phyloP scores from a whole-genome alignment of 129 eudicot genomes.

The Helichrysum umbraculigerum region DNA sequence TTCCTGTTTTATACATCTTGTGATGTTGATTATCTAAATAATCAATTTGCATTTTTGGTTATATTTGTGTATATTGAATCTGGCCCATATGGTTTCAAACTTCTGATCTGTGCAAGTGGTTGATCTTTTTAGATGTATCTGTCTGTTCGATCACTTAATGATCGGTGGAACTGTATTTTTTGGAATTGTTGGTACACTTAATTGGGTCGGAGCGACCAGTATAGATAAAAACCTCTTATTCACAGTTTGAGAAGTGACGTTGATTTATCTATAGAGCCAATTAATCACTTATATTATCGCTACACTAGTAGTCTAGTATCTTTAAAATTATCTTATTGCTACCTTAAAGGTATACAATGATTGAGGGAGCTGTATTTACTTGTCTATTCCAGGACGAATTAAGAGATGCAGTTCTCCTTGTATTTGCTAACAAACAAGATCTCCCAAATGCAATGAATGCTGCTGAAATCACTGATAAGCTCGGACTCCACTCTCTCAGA shows the following conservation, averaged over 20 bases:
- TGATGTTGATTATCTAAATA: not conserved
- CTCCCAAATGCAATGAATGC: slow-evolving; percentile 83
- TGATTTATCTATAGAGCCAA: not conserved
- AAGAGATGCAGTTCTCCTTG: slow-evolving; percentile 78
- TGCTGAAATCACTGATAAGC: slow-evolving; percentile 79
- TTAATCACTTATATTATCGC: not conserved
- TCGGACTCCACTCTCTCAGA: slow-evolving; percentile 81
- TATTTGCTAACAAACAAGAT: slow-evolving; percentile 81
- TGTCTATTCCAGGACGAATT: slow-evolving; percentile 57
- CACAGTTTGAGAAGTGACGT: not conserved
- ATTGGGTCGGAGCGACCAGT: not conserved
- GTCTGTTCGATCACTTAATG: slow-evolving; percentile 5
- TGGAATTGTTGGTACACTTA: not conserved
- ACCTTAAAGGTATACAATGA: not conserved
- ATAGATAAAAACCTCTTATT: not conserved
- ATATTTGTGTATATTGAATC: not conserved
- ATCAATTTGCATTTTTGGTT: not conserved
- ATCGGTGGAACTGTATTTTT: slow-evolving; percentile 4
- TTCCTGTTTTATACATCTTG: not conserved
- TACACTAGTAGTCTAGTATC: too few species aligned
- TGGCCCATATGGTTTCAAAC: not conserved
- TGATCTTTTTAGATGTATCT: not conserved
- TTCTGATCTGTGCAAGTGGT: slow-evolving; percentile 1
- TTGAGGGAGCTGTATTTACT: slow-evolving; percentile 3
- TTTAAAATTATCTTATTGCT: not conserved